These are phyloP conservation scores for Anthostomella pinea DNA, from an alignment of 2,329 filamentous ascomycete species.

Conservation along the genomic window DNA sequence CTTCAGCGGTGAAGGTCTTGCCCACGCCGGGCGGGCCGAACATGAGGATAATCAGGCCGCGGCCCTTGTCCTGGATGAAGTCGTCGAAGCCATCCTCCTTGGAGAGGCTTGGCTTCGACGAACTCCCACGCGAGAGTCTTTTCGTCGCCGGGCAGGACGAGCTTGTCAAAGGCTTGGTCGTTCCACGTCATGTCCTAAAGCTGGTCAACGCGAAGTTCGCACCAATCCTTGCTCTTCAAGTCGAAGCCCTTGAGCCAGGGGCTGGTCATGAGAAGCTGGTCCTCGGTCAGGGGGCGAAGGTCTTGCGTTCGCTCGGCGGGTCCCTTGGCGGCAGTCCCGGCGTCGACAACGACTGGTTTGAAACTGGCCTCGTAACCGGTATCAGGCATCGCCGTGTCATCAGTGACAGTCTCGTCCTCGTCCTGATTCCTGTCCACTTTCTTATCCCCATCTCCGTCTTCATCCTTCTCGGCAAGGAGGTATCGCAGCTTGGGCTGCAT, in stretches of 20 bases:
- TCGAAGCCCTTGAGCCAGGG: constrained; percentile 39
- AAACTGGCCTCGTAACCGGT: constrained; percentile 8
- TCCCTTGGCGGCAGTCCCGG: constrained; percentile 8
- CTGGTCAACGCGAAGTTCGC: constrained; percentile 25
- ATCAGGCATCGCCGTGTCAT: constrained; percentile 9
- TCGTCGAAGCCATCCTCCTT: constrained; percentile 31
- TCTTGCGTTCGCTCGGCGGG: constrained; percentile 20
- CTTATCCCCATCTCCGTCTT: too few species aligned
- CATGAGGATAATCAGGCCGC: constrained; percentile 36
- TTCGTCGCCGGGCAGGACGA: constrained; percentile 35
- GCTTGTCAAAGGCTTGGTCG: constrained; percentile 34
- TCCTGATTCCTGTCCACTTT: too few species aligned
- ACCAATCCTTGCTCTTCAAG: constrained; percentile 35
- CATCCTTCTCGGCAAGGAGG: constrained; percentile 6
- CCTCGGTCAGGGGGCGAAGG: constrained; percentile 30
- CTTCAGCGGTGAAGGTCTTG: constrained; percentile 39
- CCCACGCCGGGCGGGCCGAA: constrained; percentile 37
- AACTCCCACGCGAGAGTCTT: constrained; percentile 40
- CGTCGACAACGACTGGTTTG: constrained; percentile 3
- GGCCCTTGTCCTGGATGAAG: constrained; percentile 35
- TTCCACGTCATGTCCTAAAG: constrained; percentile 34
- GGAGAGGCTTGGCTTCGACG: constrained; percentile 33
- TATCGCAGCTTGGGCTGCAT: constrained; percentile 31
- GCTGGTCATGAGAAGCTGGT: constrained; percentile 33
- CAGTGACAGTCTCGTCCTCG: neutral